Evolutionary conservation across 2,329 filamentous ascomycete genomes (phyloP).

Genomic region (Pestalotiopsis sp.): DNA sequence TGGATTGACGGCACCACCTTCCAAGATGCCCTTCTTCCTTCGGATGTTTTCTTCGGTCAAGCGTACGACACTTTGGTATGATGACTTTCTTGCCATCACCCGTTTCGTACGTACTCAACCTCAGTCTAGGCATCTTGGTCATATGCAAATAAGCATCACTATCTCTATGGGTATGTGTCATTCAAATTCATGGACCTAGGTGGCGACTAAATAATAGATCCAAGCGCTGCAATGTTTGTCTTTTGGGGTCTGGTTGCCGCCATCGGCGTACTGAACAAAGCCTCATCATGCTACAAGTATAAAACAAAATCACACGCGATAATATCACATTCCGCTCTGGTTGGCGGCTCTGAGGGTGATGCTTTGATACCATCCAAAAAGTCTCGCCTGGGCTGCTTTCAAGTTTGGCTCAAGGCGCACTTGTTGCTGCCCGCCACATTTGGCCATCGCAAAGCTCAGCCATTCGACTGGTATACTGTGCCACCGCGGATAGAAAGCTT

Average conservation of each 20-base stretch:
- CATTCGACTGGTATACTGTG: conserved; percentile 47
- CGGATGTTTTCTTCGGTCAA: conserved; percentile 32
- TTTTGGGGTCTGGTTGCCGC: conserved; percentile 45
- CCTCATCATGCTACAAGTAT: conserved; percentile 17
- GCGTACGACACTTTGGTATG: conserved; percentile 43
- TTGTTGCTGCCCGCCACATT: conserved; percentile 45
- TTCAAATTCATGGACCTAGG: not conserved
- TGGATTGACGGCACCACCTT: conserved; percentile 18
- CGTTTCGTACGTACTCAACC: conserved; percentile 8
- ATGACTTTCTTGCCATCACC: not conserved
- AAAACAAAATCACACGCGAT: conserved; percentile 9
- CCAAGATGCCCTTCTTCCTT: conserved; percentile 37
- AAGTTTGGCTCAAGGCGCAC: conserved; percentile 34
- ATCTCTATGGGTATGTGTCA: conserved; percentile 37
- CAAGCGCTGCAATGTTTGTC: conserved; percentile 36
- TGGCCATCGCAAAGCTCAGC: conserved; percentile 44
- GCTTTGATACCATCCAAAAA: not conserved
- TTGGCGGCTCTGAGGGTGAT: not conserved
- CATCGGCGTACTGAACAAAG: conserved; percentile 37
- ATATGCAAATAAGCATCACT: conserved; percentile 39
- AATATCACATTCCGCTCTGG: conserved; percentile 7
- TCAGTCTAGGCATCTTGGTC: conserved; percentile 33
- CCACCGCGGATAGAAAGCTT: conserved; percentile 46
- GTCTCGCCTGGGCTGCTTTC: not conserved
- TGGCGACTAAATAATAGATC: not conserved